Percentiles rank a stretch among this genome's conserved stretches.
These are phyloP conservation scores for Eutrema salsugineum DNA, from an alignment of 441 rosid species.

Conservation along the genomic window DNA sequence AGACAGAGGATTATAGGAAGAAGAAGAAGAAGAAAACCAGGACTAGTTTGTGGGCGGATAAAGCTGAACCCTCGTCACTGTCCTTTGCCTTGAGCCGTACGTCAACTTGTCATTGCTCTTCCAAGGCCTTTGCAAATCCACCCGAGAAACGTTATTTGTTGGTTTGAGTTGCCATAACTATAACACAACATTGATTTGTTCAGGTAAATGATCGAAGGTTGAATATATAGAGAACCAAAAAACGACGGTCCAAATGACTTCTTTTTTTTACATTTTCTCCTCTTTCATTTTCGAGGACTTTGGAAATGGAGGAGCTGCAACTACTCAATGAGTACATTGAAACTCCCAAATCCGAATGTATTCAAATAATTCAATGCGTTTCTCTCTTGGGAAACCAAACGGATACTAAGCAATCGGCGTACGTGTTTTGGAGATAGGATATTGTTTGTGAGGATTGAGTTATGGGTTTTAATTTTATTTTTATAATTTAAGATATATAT, in stretches of 20 bases:
- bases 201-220: neutral
- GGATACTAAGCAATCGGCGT: too few relatives aligned
- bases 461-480: too few relatives aligned
- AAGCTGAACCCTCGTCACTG: neutral
- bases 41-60: neutral
- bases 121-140: neutral
- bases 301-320: too few relatives aligned
- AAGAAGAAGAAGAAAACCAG: neutral
- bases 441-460: too few relatives aligned
- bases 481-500: too few relatives aligned
- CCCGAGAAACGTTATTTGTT: neutral
- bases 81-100: neutral
- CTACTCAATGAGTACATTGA: too few relatives aligned
- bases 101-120: constrained; percentile 4
- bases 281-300: neutral
- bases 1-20: neutral
- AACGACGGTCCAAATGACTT: neutral
- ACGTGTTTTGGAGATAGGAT: too few relatives aligned
- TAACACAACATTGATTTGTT: neutral
- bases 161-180: neutral
- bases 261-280: neutral
- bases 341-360: too few relatives aligned
- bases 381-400: too few relatives aligned
- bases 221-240: neutral
- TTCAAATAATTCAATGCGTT: too few relatives aligned